Evolutionary conservation across 1,284 basidiomycete genomes (phyloP).

Genomic region (Cutaneotrichosporon cutaneum): DNA sequence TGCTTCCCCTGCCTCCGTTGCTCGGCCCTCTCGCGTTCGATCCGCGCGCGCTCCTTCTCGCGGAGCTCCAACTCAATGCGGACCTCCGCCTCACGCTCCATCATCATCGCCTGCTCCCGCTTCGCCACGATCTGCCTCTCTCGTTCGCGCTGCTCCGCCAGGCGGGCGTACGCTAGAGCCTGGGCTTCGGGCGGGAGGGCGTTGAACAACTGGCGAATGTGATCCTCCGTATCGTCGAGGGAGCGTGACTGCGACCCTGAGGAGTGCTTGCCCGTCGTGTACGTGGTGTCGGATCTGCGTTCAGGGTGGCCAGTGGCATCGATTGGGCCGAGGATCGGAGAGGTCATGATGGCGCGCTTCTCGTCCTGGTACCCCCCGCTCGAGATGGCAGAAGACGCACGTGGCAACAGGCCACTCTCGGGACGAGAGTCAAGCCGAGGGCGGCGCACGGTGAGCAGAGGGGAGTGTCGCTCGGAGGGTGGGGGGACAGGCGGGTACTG

Average conservation of each 20-base stretch:
- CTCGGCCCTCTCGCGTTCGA: background rate
- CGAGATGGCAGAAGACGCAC: background rate
- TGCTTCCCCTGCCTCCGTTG: background rate
- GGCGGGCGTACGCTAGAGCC: constrained; percentile 13
- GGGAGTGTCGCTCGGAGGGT: background rate
- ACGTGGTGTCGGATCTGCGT: background rate
- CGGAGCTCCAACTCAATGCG: background rate
- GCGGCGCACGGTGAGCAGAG: background rate
- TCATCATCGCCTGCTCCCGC: background rate
- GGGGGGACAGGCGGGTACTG: background rate
- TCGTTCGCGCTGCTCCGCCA: constrained; percentile 9
- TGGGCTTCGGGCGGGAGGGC: constrained; percentile 18
- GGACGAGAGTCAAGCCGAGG: background rate
- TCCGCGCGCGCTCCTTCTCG: background rate
- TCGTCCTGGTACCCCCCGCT: background rate
- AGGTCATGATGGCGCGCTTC: background rate
- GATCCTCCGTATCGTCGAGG: background rate
- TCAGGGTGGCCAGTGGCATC: background rate
- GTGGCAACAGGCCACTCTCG: background rate
- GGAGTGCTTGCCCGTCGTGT: background rate
- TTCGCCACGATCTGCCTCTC: constrained; percentile 1
- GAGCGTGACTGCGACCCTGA: background rate
- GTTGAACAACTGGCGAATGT: constrained; percentile 18
- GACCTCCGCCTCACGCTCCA: background rate
- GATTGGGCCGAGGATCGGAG: background rate